phyloP scores from a whole-genome alignment of 2,329 filamentous ascomycete species.

The Chaetomium strumarium region DNA sequence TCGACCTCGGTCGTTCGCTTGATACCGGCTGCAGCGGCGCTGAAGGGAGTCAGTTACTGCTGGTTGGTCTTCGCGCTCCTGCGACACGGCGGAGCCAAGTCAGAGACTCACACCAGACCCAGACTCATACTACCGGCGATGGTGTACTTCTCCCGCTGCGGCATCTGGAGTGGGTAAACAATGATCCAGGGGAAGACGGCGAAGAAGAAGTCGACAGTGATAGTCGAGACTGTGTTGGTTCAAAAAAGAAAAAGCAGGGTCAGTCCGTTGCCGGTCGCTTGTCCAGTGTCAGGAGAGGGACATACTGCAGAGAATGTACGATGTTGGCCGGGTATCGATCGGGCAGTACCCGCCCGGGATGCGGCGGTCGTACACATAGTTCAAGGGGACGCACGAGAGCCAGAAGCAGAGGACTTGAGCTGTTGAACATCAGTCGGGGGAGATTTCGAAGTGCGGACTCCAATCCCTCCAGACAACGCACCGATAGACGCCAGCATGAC shows the following conservation, averaged over 20 bases:
- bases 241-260: too few relatives aligned
- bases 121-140: slow-evolving; percentile 21
- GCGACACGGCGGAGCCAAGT: not conserved
- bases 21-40: slow-evolving; percentile 15
- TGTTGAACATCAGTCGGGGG: not conserved
- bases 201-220: slow-evolving; percentile 19
- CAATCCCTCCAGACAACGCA: not conserved
- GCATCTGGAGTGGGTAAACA: slow-evolving; percentile 16
- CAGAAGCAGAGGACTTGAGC: slow-evolving; percentile 18
- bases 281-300: not conserved
- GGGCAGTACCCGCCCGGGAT: slow-evolving; percentile 12
- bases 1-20: slow-evolving; percentile 14
- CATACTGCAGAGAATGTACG: slow-evolving; percentile 16
- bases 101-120: slow-evolving; percentile 11
- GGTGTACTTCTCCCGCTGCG: slow-evolving; percentile 15
- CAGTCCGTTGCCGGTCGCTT: not conserved
- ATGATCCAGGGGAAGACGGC: slow-evolving; percentile 17
- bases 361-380: slow-evolving; percentile 13
- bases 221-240: slow-evolving; percentile 11
- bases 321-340: slow-evolving; percentile 14
- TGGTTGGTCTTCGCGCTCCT: not conserved
- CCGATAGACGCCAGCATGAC: slow-evolving; percentile 18
- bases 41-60: not conserved
- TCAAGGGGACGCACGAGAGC: slow-evolving; percentile 14
- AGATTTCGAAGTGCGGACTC: not conserved